Evolutionary conservation across 169 alveolate species (phyloP).

Genomic region (Plasmodium blacklocki): DNA sequence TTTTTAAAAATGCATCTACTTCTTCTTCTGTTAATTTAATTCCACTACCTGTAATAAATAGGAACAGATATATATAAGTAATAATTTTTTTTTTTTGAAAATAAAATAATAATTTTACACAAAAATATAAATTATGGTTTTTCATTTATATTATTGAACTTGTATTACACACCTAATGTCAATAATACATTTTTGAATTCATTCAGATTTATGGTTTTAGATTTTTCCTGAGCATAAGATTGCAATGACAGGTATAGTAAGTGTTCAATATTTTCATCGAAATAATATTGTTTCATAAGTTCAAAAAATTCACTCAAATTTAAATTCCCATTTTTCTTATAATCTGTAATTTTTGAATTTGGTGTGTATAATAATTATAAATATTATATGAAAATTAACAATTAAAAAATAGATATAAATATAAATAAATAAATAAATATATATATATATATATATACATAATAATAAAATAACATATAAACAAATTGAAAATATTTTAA

Average conservation of each 20-base stretch:
- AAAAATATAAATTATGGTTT: not conserved
- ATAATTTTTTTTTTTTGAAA: slow-evolving; percentile 11
- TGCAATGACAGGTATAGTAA: slow-evolving; percentile 45
- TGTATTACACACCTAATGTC: slow-evolving; percentile 57
- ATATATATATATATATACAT: not conserved
- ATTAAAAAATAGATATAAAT: not conserved
- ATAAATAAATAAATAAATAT: too few species aligned
- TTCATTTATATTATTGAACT: slow-evolving; percentile 7
- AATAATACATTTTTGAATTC: slow-evolving; percentile 47
- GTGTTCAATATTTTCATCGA: slow-evolving; percentile 70
- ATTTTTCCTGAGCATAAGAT: slow-evolving; percentile 48
- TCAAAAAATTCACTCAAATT: slow-evolving; percentile 62
- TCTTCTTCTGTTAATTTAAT: slow-evolving; percentile 71
- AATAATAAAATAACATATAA: slow-evolving; percentile 17
- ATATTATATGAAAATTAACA: not conserved
- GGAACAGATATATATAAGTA: not conserved
- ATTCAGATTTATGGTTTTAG: slow-evolving; percentile 37
- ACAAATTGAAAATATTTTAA: slow-evolving; percentile 7
- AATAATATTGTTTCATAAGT: slow-evolving; percentile 70
- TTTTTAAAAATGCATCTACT: slow-evolving; percentile 69
- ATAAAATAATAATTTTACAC: slow-evolving; percentile 14
- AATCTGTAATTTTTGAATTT: slow-evolving; percentile 54
- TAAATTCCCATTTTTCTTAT: slow-evolving; percentile 57
- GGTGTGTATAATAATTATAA: not conserved
- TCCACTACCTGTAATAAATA: slow-evolving; percentile 38